phyloP scores from a whole-genome alignment of 2,329 filamentous ascomycete genomes.

The Penicillium sp. region DNA sequence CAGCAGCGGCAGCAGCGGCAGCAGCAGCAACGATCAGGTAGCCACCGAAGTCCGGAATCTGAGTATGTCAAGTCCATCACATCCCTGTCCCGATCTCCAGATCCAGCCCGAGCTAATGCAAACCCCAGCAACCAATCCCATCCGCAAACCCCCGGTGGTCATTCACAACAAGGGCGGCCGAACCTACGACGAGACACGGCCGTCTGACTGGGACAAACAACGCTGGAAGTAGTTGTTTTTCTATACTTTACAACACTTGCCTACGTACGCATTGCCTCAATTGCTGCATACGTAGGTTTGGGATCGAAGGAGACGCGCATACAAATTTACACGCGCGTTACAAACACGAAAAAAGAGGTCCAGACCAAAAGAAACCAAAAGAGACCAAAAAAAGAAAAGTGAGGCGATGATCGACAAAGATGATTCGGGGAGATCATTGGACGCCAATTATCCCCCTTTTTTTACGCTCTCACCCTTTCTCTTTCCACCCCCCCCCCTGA shows the following conservation, averaged over 20 bases:
- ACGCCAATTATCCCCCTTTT: conserved; percentile 8
- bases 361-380: background rate
- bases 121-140: conserved; percentile 27
- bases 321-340: conserved; percentile 18
- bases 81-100: conserved; percentile 22
- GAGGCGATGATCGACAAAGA: conserved; percentile 16
- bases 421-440: conserved; percentile 2
- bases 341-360: background rate
- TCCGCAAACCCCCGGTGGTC: conserved; percentile 34
- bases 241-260: background rate
- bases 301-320: conserved; percentile 1
- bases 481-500: conserved; percentile 1
- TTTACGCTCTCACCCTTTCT: background rate
- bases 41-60: conserved; percentile 32
- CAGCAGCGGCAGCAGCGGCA: conserved; percentile 31
- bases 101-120: conserved; percentile 24
- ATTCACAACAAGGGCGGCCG: conserved; percentile 37
- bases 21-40: conserved; percentile 30
- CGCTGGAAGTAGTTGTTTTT: conserved; percentile 33
- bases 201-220: conserved; percentile 40
- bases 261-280: background rate
- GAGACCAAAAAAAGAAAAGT: conserved; percentile 2
- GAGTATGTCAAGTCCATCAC: conserved; percentile 24
- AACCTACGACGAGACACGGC: conserved; percentile 37
- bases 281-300: background rate